Conservation (phyloP, 306 rosid species). For the Echinosophora koreensis region DNA sequence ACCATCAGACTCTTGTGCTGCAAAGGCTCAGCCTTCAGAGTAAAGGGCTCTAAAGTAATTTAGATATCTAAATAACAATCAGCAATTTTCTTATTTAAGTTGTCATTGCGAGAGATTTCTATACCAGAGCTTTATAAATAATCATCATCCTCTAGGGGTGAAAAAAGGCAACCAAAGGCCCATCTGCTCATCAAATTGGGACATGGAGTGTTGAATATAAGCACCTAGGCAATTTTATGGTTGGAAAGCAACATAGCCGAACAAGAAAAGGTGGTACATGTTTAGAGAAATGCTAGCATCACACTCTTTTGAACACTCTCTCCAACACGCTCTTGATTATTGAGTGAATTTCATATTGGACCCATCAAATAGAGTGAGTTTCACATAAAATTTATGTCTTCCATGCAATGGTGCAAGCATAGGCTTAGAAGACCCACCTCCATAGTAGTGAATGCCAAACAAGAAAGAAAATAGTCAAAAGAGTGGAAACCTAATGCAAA, state of each 20-base stretch:
- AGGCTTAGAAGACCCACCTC: conserved; percentile 55
- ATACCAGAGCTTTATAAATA: not conserved
- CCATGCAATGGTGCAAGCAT: conserved; percentile 56
- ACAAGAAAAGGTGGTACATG: no score
- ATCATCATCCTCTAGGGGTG: not conserved
- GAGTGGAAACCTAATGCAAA: conserved; percentile 36
- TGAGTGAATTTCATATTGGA: no score
- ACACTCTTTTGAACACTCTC: no score
- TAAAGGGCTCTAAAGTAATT: not conserved
- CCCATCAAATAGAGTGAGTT: conserved; percentile 48
- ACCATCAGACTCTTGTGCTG: not conserved
- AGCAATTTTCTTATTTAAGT: not conserved
- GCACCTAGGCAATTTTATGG: no score
- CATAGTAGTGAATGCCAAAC: conserved; percentile 41
- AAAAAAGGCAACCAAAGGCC: no score
- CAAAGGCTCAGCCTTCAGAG: not conserved
- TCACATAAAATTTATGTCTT: no score
- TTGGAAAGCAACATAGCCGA: no score
- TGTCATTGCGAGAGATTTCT: not conserved
- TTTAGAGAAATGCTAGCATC: no score
- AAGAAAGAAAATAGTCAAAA: conserved; percentile 50
- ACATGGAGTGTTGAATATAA: no score
- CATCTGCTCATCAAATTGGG: no score
- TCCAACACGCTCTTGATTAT: no score
- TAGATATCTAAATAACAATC: not conserved